Evolutionary conservation across 2,329 filamentous ascomycete species (phyloP), one percentile per base, ranked within the genome.

Genomic region (Chaetomiaceae sp.): DNA sequence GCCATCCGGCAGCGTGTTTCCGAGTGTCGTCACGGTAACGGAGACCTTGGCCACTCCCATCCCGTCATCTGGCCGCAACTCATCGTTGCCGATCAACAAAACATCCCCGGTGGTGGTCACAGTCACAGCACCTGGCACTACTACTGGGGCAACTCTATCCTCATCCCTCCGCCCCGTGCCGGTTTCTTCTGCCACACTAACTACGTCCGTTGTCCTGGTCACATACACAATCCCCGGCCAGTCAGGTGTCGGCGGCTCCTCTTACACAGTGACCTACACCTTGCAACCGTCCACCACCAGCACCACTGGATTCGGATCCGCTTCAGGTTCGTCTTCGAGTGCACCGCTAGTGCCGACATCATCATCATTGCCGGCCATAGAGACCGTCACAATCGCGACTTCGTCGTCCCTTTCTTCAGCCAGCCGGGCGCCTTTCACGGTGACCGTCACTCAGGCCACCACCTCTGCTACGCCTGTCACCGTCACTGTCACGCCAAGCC

Each of bases 221-320:
- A 56, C 56, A 1, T 56, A 53, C 49, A 56, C 56, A 2, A 45
- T 47, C 5, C 44, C 52, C 2, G 50, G 36, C 8, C 24, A 29
- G 1, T 44, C 45, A 1, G 51, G 50, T 18, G n/a, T 15, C 10
- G 47, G 27, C 1, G 22, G 27, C 11, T 56, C 53, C 12, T 27
- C 49, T 2, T 56, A 55, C 36, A 49, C 51, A 0, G 53, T 56
- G 14, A 57, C 52, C 14, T 57, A 58, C 42, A 56, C 55, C 1
- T 3, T 36, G 6, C 42, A 27, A n/a, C n/a, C n/a, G 15, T 47
- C 52, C 2, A n/a, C 33, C 6, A 32, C 48, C 10, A 32, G 26
- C 18, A 1, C 15, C 11, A 36, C 10, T 34, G 9, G 12, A 38
- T 6, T 7, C 29, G 6, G 24, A 8, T 12, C n/a, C 38, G n/a